These are phyloP conservation scores for Purpureocillium lavendulum DNA, from an alignment of 2,329 filamentous ascomycete species.

Conservation along the genomic window DNA sequence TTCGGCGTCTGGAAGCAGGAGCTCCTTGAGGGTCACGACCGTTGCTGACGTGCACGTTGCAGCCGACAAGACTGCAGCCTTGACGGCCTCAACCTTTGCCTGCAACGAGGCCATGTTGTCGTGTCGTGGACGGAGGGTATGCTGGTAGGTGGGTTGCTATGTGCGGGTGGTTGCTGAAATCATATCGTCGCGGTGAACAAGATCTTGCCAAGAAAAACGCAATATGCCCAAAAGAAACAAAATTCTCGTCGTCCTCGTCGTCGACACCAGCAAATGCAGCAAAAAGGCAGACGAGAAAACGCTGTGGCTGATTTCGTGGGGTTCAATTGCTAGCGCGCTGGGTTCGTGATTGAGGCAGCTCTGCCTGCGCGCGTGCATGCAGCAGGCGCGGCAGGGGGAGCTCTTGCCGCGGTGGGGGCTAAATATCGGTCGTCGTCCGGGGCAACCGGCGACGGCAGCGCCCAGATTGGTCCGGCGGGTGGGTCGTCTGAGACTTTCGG, in stretches of 20 bases:
- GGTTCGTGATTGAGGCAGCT: too few species aligned
- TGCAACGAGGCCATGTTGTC: conserved; percentile 34
- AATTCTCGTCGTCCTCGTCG: conserved; percentile 11
- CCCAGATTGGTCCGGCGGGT: not conserved
- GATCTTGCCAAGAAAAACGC: conserved; percentile 3
- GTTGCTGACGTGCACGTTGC: conserved; percentile 44
- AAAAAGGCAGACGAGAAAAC: conserved; percentile 5
- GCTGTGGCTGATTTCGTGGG: conserved; percentile 2
- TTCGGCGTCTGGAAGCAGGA: conserved; percentile 29
- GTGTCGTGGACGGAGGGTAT: not conserved
- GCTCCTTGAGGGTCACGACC: conserved; percentile 37
- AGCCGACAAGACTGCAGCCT: conserved; percentile 42
- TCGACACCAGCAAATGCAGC: conserved; percentile 9
- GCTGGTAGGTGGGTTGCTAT: conserved; percentile 11
- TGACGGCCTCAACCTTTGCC: conserved; percentile 40
- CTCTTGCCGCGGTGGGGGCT: conserved; percentile 11
- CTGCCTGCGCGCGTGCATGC: not conserved
- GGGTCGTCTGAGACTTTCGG: not conserved
- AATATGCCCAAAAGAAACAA: conserved; percentile 14
- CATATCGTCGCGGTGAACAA: conserved; percentile 21
- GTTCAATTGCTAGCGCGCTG: too few species aligned
- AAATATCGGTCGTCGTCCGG: conserved; percentile 26
- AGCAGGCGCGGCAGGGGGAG: not conserved
- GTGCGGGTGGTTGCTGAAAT: conserved; percentile 14
- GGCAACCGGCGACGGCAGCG: conserved; percentile 19